Evolutionary conservation across 1,139 yeast species (phyloP), one percentile per base, ranked within the genome.

Genomic region (Nakaseomyces delphensis): DNA sequence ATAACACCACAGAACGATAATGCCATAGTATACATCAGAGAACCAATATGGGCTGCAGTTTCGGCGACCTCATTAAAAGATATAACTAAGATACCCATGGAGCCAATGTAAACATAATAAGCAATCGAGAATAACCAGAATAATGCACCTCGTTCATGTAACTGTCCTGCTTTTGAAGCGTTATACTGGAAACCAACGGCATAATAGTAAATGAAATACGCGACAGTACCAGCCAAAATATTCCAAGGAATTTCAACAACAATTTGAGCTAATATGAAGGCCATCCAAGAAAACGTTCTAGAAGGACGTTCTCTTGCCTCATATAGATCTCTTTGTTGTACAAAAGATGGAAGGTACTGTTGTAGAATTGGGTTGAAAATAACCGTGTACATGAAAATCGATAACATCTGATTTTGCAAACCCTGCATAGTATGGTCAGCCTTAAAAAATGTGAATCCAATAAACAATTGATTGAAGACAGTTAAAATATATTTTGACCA

Each of bases 231-330:
- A 44, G 73, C 69, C 3, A 79, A 46, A 14, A 77, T 53, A 56
- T 82, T 83, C 81, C 84, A 83, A 23, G 95, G 94, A 28, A 83
- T 60, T 59, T 86, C 96, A 28, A 75, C 79, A 15, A 79, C 63
- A 38, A 85, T 68, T 62, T 84, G 89, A 1, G 77, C 60, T 27
- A 53, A 65, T 63, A 85, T 64, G 63, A 73, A 68, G 45, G 77
- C 71, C 63, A 68, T 51, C 93, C 94, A 77, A 2, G 76, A 67
- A 50, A 69, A 83, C 36, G 68, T 78, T 66, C 68, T 76, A 48
- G 76, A 79, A 10, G 95, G 95, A 33, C 94, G 76, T 63, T 87
- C 96, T 60, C 95, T 77, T n/a, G 81, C 89, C 60, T 85, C 95
- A 59, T 84, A 87, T 39, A 87, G 67, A 53, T 78, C 78, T 65